A percentile compares a stretch with the other conserved stretches of the same genome.
These are phyloP conservation scores for Chenopodium suecicum DNA, from an alignment of 148 eudicot genomes.

Conservation along the genomic window DNA sequence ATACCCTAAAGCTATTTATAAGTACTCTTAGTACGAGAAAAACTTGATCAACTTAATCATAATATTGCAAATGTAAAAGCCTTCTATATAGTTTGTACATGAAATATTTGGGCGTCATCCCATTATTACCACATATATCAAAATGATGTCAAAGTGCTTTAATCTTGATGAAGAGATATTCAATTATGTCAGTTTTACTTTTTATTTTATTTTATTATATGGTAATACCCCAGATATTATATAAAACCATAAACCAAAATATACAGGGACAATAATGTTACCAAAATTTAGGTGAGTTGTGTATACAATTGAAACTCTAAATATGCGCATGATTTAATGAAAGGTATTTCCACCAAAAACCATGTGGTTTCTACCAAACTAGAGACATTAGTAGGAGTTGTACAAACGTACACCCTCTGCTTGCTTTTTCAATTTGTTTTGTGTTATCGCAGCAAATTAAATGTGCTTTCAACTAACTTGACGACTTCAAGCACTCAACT, in stretches of 20 bases:
- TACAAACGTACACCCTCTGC: neutral
- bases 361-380: neutral
- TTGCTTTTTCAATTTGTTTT: neutral
- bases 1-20: too few relatives aligned
- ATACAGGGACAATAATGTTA: neutral
- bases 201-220: too few relatives aligned
- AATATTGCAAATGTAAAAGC: neutral
- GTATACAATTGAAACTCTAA: neutral
- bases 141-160: too few relatives aligned
- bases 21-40: too few relatives aligned
- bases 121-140: too few relatives aligned
- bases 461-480: neutral
- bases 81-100: neutral
- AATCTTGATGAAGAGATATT: too few relatives aligned
- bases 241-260: neutral
- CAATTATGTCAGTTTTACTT: too few relatives aligned
- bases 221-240: too few relatives aligned
- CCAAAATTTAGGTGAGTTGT: slow-evolving; percentile 2
- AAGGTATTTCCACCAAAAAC: slow-evolving; percentile 8
- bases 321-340: neutral
- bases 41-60: too few relatives aligned
- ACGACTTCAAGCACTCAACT: neutral
- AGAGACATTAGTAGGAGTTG: neutral
- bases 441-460: neutral
- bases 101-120: neutral